Conservation (phyloP, 225 moss, liverwort and hornwort genomes). For the Rhytidiadelphus loreus region DNA sequence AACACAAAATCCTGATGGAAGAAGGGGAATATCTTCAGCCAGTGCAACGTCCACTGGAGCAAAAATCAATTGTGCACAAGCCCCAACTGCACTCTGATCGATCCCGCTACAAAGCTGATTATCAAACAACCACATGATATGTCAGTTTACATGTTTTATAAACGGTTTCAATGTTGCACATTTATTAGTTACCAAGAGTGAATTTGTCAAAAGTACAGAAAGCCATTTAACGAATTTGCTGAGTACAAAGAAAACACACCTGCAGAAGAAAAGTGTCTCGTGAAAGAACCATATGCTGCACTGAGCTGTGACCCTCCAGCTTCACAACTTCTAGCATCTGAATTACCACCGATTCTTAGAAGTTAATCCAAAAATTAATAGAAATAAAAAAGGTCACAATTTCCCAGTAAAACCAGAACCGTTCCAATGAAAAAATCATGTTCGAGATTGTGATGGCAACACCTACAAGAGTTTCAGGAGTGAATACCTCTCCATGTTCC, state of each 20-base stretch:
- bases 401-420: too few species aligned
- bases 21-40: constrained; percentile 81
- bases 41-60: constrained; percentile 89
- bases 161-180: not conserved
- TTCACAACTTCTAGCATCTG: constrained; percentile 97
- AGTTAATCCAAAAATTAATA: not conserved
- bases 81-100: constrained; percentile 88
- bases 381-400: not conserved
- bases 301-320: constrained; percentile 76
- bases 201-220: not conserved
- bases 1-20: constrained; percentile 61
- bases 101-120: constrained; percentile 88
- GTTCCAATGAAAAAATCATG: not conserved
- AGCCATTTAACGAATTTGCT: not conserved
- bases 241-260: constrained; percentile 18
- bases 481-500: constrained; percentile 86
- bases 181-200: not conserved
- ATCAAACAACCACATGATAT: not conserved
- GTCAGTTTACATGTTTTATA: not conserved
- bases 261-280: constrained; percentile 80
- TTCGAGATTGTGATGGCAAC: not conserved
- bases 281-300: constrained; percentile 73
- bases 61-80: constrained; percentile 92
- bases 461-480: not conserved
- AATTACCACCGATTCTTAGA: not conserved